Conservation (phyloP, 176 grass and related monocot species). For the Melocanna baccifera region DNA sequence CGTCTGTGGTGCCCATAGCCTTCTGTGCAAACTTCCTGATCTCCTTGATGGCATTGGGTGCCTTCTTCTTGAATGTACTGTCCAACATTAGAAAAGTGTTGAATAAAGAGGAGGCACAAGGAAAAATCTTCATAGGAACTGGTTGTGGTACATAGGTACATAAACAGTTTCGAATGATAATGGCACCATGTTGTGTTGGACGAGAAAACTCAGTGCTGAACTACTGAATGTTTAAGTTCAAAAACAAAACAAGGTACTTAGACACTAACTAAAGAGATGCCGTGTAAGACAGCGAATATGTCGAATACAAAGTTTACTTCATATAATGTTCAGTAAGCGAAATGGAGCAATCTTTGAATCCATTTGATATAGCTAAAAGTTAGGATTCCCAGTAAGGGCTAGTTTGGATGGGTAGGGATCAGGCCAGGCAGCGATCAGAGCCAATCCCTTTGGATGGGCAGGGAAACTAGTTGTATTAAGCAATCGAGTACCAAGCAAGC, state of each 20-base stretch:
- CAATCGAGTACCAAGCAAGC: background rate
- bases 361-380: background rate
- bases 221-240: background rate
- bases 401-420: too few species aligned
- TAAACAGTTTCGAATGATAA: background rate
- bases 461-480: background rate
- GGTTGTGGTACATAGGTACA: background rate
- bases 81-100: slow-evolving; percentile 25
- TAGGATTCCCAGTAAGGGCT: background rate
- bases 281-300: background rate
- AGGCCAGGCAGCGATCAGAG: too few species aligned
- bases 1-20: slow-evolving; percentile 75
- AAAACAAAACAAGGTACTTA: background rate
- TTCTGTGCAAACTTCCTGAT: slow-evolving; percentile 76
- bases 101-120: background rate
- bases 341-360: background rate
- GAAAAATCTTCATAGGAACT: background rate
- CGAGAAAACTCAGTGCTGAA: background rate
- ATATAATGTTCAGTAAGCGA: background rate
- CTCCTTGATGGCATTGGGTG: slow-evolving; percentile 83
- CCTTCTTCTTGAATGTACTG: slow-evolving; percentile 98
- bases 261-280: background rate
- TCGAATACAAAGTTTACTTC: background rate
- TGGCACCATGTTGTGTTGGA: background rate
- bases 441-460: too few species aligned